A percentile compares a stretch with the other conserved stretches of the same genome.
Conservation (phyloP, 257 asterid species). For the Lycium ferocissimum region DNA sequence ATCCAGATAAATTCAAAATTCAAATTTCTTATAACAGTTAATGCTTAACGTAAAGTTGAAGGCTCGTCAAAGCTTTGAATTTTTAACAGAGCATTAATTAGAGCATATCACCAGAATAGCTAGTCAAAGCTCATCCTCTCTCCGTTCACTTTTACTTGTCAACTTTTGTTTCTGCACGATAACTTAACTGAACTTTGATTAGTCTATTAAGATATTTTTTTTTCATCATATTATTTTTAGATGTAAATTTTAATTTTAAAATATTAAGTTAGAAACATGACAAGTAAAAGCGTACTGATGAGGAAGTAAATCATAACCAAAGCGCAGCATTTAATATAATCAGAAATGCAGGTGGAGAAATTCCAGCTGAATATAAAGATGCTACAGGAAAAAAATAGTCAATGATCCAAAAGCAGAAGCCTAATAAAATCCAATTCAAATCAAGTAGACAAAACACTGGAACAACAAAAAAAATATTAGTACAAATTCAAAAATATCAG, state of each 20-base stretch:
- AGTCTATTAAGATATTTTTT: too few species aligned
- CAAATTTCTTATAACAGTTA: not conserved
- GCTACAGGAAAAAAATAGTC: not conserved
- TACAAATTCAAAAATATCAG: not conserved
- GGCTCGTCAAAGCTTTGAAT: not conserved
- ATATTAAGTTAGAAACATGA: too few species aligned
- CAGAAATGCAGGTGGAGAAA: not conserved
- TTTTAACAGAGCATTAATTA: not conserved
- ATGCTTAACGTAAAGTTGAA: not conserved
- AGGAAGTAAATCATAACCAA: not conserved
- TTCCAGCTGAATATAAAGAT: not conserved
- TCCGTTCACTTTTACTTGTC: too few species aligned
- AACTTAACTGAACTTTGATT: too few species aligned
- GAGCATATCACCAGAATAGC: not conserved
- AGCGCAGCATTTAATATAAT: not conserved
- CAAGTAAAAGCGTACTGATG: too few species aligned
- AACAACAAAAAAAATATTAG: not conserved
- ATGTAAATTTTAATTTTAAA: too few species aligned
- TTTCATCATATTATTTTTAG: too few species aligned
- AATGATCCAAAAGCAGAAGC: not conserved
- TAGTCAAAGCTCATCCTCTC: not conserved
- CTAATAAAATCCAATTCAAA: not conserved
- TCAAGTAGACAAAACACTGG: not conserved
- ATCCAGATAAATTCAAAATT: slow-evolving; percentile 26
- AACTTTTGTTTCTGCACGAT: too few species aligned